These are phyloP conservation scores for Fusarium temperatum DNA, from an alignment of 2,329 filamentous ascomycete genomes.

Conservation along the genomic window DNA sequence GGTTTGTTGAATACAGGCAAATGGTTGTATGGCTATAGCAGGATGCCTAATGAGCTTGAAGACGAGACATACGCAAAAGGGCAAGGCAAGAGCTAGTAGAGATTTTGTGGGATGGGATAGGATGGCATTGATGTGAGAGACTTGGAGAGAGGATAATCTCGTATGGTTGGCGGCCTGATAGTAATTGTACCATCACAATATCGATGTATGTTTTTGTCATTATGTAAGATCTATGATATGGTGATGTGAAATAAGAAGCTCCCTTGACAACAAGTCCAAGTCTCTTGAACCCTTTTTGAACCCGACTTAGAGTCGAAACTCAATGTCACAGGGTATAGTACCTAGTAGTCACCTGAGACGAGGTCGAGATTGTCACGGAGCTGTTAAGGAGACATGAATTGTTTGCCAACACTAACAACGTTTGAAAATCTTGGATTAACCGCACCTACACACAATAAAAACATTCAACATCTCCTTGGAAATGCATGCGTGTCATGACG, in stretches of 20 bases:
- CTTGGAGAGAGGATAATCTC: neutral
- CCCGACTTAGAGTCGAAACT: neutral
- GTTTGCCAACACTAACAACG: neutral
- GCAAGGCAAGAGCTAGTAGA: constrained; percentile 3
- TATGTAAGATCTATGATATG: no score
- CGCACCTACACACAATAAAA: no score
- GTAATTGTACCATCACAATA: constrained; percentile 27
- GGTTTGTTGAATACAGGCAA: constrained; percentile 22
- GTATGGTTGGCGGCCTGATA: constrained; percentile 5
- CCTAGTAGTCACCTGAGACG: neutral
- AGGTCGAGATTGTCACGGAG: neutral
- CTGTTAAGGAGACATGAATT: neutral
- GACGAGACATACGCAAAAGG: constrained; percentile 3
- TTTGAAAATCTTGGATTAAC: neutral
- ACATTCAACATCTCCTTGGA: no score
- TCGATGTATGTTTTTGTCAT: neutral
- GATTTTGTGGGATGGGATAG: neutral
- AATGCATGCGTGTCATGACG: neutral
- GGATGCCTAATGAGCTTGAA: neutral
- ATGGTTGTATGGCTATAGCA: constrained; percentile 10
- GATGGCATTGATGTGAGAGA: neutral
- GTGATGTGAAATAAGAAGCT: neutral
- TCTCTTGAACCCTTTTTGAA: no score
- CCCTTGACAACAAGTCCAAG: neutral
- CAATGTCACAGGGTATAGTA: neutral